Base-by-base conservation (phyloP, 2,329 filamentous ascomycete genomes). In the Paracorniculantispora psalliotae region DNA sequence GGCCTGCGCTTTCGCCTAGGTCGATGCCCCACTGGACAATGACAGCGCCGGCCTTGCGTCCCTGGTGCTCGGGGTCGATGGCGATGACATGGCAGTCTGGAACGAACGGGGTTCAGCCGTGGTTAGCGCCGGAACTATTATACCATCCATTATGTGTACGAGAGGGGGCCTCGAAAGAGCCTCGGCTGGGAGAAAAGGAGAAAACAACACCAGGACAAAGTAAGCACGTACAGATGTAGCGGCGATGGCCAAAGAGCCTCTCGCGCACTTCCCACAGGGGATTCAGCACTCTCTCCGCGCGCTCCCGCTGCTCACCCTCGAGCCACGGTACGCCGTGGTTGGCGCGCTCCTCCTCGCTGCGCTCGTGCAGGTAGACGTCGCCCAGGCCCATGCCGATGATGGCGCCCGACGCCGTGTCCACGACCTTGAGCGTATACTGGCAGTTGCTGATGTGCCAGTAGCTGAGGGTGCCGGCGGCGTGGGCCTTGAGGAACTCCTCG, bases 381-480 rank as follows among this genome's bases (percentile, higher is more conserved):
- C 72, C 75, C 19, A 80, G 70, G 2, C 72, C 76, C 74, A 81
- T 79, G 51, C 78, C 79, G 23, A 79, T 69, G 37, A 79, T 73
- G 30, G 75, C 71, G 15, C 73, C 72, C 1, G 72, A 76, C 3
- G 70, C 69, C 7, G 70, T 72, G 62, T 81, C 77, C 26, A 80
- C 69, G 50, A 73, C 77, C 67, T 81, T 81, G 61, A 75, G 68
- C 5, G 77, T 80, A 65, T 79, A 77, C 59, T 80, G 77, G 19
- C 68, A 67, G 13, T 70, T 65, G 59, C 67, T 72, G 13, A 67
- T 71, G 54, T 76, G 69, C 71, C 72, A 74, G 66, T 70, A 76
- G 7, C 66, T 69, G 15, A 76, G 63, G 1, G 75, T 78, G 21
- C 73, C 75, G 2, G 68, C 68, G 28, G 75, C 69, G 62, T 81